These are phyloP conservation scores for Clitopilus hobsonii DNA, from an alignment of 768 basidiomycete species.

Conservation along the genomic window DNA sequence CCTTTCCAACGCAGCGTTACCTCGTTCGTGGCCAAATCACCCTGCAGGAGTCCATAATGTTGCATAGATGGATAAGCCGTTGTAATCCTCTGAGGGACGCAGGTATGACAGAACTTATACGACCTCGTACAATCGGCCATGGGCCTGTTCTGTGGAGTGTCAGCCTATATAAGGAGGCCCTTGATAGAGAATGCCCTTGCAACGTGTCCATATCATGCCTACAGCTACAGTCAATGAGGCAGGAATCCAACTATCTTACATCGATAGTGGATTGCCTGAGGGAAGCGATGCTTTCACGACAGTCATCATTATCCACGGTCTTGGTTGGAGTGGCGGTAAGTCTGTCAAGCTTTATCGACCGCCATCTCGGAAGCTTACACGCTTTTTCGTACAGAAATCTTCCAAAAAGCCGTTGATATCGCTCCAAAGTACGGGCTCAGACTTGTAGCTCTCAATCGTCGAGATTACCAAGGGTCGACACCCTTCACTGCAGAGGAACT, in stretches of 20 bases:
- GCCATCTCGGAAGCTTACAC: background rate
- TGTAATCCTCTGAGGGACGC: too few species aligned
- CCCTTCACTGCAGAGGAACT: slow-evolving; percentile 19
- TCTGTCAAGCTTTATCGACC: background rate
- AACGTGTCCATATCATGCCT: background rate
- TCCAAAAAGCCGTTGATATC: slow-evolving; percentile 18
- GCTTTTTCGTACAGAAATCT: slow-evolving; percentile 14
- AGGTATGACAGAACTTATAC: too few species aligned
- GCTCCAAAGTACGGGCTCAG: slow-evolving; percentile 20
- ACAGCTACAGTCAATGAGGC: slow-evolving; percentile 2
- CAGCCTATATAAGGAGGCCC: too few species aligned
- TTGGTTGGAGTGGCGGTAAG: slow-evolving; percentile 12
- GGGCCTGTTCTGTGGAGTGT: too few species aligned
- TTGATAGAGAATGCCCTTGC: too few species aligned
- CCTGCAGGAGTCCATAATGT: too few species aligned
- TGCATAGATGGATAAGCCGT: too few species aligned
- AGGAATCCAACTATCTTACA: slow-evolving; percentile 10
- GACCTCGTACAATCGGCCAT: too few species aligned
- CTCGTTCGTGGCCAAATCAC: too few species aligned
- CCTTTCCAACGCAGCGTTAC: too few species aligned
- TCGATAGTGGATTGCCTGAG: slow-evolving; percentile 8
- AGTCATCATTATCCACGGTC: slow-evolving; percentile 16
- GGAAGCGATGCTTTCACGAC: slow-evolving; percentile 8
- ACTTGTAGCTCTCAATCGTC: slow-evolving; percentile 25
- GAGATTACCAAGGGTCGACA: slow-evolving; percentile 28